Evolutionary conservation across 1,139 yeast species (phyloP), one percentile per base, ranked within the genome.

Genomic region (Geotrichum reessii): DNA sequence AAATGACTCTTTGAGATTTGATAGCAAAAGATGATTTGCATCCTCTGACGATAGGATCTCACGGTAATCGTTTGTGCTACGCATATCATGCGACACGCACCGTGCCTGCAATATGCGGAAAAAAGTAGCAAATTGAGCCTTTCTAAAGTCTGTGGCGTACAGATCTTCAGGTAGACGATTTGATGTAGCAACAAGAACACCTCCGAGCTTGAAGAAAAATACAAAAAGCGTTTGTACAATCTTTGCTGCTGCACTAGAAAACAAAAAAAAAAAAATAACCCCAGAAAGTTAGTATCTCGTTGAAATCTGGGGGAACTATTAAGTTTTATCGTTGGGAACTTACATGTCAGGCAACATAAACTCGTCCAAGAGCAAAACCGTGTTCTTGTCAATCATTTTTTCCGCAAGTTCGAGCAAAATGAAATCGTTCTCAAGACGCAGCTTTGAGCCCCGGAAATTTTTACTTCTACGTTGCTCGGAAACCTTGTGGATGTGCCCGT

Each of bases 151-250:
- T 12, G 82, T 83, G 1, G 88, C 79, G 64, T 86, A 86, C 48
- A 86, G 74, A 61, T 86, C 71, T 55, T 85, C 88, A 0, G 91
- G 92, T 17, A 85, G 71, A 65, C 86, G 78, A 64, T 86, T 86
- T 1, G 89, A 83, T 1, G 90, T 86, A 1, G 91, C 89, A 31
- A 86, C 85, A 52, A 86, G 70, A 0, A 86, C 88, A 2, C 92
- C 92, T 2, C 92, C 91, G 8, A 86, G 71, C 65, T 83, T 84
- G 74, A 86, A 85, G 71, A 81, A 86, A 69, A 82, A 84, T 0
- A 86, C 83, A 70, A 86, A 84, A 52, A 86, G 71, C 9, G 84
- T 78, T 67, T 83, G 83, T 58, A 86, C 74, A 51, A 86, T 84
- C 64, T 85, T 85, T 1, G 90, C 90, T 37, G 87, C 79, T 0